These are phyloP conservation scores for Filobasidium floriforme DNA, from an alignment of 768 basidiomycete species.

Conservation along the genomic window DNA sequence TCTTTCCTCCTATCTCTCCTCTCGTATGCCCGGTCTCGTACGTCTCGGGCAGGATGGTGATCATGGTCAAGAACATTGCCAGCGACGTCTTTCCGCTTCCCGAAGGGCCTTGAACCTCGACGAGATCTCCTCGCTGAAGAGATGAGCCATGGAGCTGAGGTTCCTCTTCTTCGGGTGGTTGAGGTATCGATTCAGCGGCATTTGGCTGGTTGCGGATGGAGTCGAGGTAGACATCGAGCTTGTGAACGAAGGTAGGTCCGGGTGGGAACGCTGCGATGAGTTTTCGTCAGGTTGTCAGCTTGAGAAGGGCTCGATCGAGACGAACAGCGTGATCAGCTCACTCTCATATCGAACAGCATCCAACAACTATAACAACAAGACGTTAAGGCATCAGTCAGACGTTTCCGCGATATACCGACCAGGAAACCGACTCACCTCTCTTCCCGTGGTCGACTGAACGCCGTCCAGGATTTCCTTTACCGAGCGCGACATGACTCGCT, in stretches of 20 bases:
- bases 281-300: no score
- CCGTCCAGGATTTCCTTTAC: not conserved
- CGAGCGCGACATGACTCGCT: not conserved
- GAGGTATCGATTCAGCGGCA: not conserved
- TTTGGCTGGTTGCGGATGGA: not conserved
- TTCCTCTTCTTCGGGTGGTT: not conserved
- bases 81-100: conserved; percentile 21
- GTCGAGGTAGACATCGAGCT: conserved; percentile 18
- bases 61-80: conserved; percentile 17
- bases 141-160: conserved; percentile 4
- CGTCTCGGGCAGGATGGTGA: conserved; percentile 17
- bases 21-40: not conserved
- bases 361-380: not conserved
- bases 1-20: conserved; percentile 9
- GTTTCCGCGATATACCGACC: no score
- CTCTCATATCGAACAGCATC: conserved; percentile 13
- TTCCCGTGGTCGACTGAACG: not conserved
- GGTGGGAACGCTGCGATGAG: conserved; percentile 15
- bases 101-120: conserved; percentile 22
- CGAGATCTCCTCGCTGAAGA: conserved; percentile 21
- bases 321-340: not conserved
- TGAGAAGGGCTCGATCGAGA: not conserved
- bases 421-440: conserved; percentile 3
- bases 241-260: conserved; percentile 19
- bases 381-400: not conserved